phyloP scores from a whole-genome alignment of 495 filamentous ascomycete genomes.

The Hyphodiscus hymeniophilus region DNA sequence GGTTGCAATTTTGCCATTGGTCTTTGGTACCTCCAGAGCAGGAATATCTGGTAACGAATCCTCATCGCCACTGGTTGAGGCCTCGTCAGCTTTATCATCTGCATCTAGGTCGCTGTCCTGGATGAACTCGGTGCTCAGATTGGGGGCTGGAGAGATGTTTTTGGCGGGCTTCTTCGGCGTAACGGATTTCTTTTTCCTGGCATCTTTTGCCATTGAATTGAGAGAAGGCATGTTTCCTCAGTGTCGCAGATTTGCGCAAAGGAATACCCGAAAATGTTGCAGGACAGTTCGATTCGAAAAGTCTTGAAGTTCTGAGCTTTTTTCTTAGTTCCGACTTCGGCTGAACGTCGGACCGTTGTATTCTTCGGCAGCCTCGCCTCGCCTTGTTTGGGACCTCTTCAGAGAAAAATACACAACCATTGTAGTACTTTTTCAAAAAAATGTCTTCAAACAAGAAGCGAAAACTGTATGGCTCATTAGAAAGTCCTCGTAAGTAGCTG shows the following conservation, averaged over 20 bases:
- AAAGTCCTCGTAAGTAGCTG: conserved; percentile 24
- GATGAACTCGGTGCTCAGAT: conserved; percentile 18
- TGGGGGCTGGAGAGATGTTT: background rate
- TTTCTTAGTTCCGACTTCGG: conserved; percentile 12
- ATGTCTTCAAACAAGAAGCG: conserved; percentile 37
- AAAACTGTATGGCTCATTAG: conserved; percentile 29
- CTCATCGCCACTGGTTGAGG: conserved; percentile 16
- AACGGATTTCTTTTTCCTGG: conserved; percentile 7
- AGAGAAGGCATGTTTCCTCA: conserved; percentile 13
- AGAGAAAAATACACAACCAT: background rate
- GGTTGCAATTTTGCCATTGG: conserved; percentile 8
- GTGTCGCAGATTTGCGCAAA: background rate
- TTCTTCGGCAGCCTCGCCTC: conserved; percentile 3
- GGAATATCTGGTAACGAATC: conserved; percentile 13
- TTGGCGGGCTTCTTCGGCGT: conserved; percentile 5
- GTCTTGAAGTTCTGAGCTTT: conserved; percentile 8
- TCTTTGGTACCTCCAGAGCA: background rate
- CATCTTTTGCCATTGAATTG: conserved; percentile 8
- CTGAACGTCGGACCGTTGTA: conserved; percentile 6
- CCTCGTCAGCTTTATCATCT: conserved; percentile 1
- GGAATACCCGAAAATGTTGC: background rate
- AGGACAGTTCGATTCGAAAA: background rate
- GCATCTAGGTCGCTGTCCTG: conserved; percentile 15
- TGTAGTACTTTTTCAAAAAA: conserved; percentile 4
- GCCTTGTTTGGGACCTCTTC: background rate